Evolutionary conservation across 768 basidiomycete species (phyloP), one percentile per base, ranked within the genome.

Genomic region (Naganishia vaughanmartiniae): DNA sequence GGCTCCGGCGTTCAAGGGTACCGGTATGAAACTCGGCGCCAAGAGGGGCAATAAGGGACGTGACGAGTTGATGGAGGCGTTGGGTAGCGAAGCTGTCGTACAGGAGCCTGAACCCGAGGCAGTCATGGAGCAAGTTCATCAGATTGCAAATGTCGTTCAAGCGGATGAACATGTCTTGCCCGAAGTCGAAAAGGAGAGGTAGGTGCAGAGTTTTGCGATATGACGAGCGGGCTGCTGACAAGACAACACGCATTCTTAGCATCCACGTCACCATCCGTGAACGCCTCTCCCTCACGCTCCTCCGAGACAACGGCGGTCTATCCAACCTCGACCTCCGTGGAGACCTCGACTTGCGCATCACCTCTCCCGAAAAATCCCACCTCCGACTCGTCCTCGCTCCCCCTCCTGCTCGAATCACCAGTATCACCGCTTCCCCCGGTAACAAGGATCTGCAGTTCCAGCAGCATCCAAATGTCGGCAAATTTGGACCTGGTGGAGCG

Each of bases 11-110:
- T 98, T 98, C 88, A 96, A 95, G 84, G 87, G 90, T 53, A 86
- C 88, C 12, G 95, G 95, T 30, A 97, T 99, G 95, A 97, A 98
- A 76, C 86, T 99, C 17, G 94, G 95, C 39, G 86, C 87, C 76
- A 97, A 95, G 83, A 94, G 91, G 83, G 90, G 89, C 76, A 91
- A 95, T 78, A 88, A 90, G 6, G 57, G 57, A 24, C 57, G 57
- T 28, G 57, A 58, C 21, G 94, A 95, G 73, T 80, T 96, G 26
- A 80, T 94, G 48, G 91, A 93, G 77, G 90, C 91, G 0, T 85
- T 98, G 11, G 94, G 93, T 12, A 89, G 89, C 0, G 90, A 91
- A 71, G 76, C 73, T 19, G 26, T 70, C 71, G 81, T 80, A 34
- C 57, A 33, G 7, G 57, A 58, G 14, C 57, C n/a, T 17, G 31